These are phyloP conservation scores for Trypanosoma lewisi DNA, from an alignment of 208 protist species.

Conservation along the genomic window DNA sequence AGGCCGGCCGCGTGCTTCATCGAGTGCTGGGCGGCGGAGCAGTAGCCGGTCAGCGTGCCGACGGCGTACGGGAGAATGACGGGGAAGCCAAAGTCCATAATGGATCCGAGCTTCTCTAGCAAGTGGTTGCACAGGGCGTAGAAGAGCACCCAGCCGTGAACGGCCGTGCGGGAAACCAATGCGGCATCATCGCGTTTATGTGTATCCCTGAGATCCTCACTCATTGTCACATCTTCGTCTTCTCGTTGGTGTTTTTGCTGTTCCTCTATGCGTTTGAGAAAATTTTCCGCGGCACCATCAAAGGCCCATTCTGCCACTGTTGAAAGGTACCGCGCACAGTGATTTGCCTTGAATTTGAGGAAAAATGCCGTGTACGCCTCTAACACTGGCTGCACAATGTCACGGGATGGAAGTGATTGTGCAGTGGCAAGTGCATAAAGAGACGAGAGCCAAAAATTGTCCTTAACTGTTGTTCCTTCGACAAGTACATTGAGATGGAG, in stretches of 20 bases:
- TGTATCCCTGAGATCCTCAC: constrained; percentile 16
- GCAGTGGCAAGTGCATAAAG: constrained; percentile 64
- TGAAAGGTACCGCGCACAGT: constrained; percentile 59
- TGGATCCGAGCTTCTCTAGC: constrained; percentile 69
- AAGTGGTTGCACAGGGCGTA: constrained; percentile 78
- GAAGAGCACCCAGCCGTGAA: constrained; percentile 80
- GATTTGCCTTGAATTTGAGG: constrained; percentile 88
- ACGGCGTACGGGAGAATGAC: constrained; percentile 62
- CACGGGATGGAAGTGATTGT: constrained; percentile 54
- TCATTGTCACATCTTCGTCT: neutral
- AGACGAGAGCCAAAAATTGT: constrained; percentile 85
- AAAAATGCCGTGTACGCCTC: constrained; percentile 81
- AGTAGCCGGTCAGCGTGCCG: constrained; percentile 61
- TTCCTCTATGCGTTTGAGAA: constrained; percentile 17
- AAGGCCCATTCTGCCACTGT: constrained; percentile 81
- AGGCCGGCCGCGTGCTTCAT: constrained; percentile 39
- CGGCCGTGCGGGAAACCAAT: constrained; percentile 36
- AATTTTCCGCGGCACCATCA: constrained; percentile 30
- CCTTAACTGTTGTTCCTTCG: constrained; percentile 45
- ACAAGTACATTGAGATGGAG: constrained; percentile 56
- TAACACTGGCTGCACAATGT: constrained; percentile 67
- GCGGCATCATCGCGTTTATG: constrained; percentile 12
- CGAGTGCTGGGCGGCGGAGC: constrained; percentile 31
- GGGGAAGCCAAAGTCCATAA: constrained; percentile 81
- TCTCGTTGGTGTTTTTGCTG: constrained; percentile 8